Evolutionary conservation across 371 early-diverging fungal genomes (phyloP).

Genomic region (Saksenaea oblongispora): DNA sequence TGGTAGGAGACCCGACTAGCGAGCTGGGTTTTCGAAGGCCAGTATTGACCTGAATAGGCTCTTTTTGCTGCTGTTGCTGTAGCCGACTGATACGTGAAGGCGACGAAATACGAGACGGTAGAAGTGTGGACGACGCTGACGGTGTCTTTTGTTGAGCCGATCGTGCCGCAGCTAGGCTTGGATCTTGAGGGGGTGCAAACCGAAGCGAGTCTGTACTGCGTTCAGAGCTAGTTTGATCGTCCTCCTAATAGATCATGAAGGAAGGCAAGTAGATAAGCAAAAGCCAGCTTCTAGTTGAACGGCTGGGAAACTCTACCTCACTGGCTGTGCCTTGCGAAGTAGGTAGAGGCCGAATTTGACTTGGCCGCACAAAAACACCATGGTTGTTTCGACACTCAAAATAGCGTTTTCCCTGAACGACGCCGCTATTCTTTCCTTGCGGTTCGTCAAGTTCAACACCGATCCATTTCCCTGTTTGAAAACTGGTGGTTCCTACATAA

Average conservation of each 20-base stretch:
- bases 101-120: slow-evolving; percentile 31
- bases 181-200: slow-evolving; percentile 30
- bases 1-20: slow-evolving; percentile 13
- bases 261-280: neutral
- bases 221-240: neutral
- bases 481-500: slow-evolving; percentile 63
- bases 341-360: slow-evolving; percentile 9
- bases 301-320: neutral
- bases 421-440: slow-evolving; percentile 73
- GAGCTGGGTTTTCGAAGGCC: slow-evolving; percentile 17
- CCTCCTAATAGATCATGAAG: neutral
- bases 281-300: neutral
- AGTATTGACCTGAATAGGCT: slow-evolving; percentile 13
- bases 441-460: slow-evolving; percentile 70
- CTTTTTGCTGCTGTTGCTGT: slow-evolving; percentile 17
- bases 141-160: slow-evolving; percentile 27
- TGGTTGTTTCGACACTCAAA: slow-evolving; percentile 68
- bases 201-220: slow-evolving; percentile 7
- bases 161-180: slow-evolving; percentile 25
- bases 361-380: slow-evolving; percentile 77
- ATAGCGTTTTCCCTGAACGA: slow-evolving; percentile 72
- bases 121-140: slow-evolving; percentile 28
- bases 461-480: slow-evolving; percentile 73
- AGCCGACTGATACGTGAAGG: slow-evolving; percentile 23
- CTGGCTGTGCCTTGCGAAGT: neutral